Percentiles rank a stretch among this genome's conserved stretches.
Conservation (phyloP, 768 basidiomycete genomes). For the Macrolepiota albuminosa region DNA sequence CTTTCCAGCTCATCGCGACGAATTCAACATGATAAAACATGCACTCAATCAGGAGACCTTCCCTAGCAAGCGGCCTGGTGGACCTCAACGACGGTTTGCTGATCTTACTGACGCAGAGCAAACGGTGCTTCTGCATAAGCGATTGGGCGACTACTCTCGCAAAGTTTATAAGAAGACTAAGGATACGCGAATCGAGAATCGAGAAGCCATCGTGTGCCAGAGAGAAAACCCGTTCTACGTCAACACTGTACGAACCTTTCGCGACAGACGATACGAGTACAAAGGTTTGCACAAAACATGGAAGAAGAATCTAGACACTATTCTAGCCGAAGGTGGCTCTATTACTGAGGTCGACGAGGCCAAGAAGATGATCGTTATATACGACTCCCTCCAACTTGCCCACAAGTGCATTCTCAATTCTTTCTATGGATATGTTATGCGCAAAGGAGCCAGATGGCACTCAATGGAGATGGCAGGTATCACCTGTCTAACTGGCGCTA, state of each 20-base stretch:
- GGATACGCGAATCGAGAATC: constrained; percentile 91
- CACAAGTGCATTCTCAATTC: constrained; percentile 99
- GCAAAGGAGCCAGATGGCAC: constrained; percentile 98
- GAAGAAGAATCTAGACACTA: constrained; percentile 94
- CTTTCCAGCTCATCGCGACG: constrained; percentile 95
- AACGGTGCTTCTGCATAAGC: constrained; percentile 89
- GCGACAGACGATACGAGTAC: constrained; percentile 98
- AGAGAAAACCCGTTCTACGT: constrained; percentile 98
- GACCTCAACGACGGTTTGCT: constrained; percentile 71
- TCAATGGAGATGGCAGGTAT: constrained; percentile 99
- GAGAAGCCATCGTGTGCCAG: constrained; percentile 95
- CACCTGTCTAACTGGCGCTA: constrained; percentile 95
- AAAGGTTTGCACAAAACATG: constrained; percentile 98
- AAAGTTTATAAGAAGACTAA: constrained; percentile 99
- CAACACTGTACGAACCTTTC: constrained; percentile 94
- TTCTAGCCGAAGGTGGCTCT: constrained; percentile 59
- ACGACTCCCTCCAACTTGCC: constrained; percentile 96
- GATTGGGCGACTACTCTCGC: constrained; percentile 95
- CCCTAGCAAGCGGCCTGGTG: constrained; percentile 72
- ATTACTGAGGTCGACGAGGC: constrained; percentile 92
- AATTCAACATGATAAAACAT: constrained; percentile 98
- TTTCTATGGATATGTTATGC: constrained; percentile 99
- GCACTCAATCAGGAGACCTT: constrained; percentile 94
- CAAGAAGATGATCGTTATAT: constrained; percentile 97
- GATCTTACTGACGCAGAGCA: constrained; percentile 86